These are phyloP conservation scores for Acanthamoeba royreba DNA, from an alignment of 208 protist genomes.

Conservation along the genomic window DNA sequence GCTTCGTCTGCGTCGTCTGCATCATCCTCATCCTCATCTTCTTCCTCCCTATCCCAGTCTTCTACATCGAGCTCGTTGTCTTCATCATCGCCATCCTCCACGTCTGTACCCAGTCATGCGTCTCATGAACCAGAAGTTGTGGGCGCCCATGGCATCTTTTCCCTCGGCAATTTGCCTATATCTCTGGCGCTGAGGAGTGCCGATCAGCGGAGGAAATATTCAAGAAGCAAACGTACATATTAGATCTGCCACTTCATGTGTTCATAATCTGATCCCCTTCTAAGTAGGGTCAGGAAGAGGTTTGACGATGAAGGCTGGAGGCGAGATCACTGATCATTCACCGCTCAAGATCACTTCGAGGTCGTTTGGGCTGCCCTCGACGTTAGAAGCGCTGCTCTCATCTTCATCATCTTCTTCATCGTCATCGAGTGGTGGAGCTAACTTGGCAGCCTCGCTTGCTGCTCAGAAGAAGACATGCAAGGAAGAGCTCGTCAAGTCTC, in stretches of 20 bases:
- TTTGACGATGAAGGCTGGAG: background rate
- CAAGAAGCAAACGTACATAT: background rate
- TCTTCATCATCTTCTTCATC: background rate
- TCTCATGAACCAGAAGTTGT: background rate
- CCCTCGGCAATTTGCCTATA: background rate
- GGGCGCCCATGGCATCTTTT: background rate
- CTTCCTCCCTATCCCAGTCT: background rate
- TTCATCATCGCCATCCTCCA: background rate
- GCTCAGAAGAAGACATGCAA: conserved; percentile 34
- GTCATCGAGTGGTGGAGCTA: background rate
- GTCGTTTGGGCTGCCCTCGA: background rate
- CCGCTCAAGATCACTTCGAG: background rate
- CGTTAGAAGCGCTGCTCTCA: background rate
- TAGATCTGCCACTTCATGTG: background rate
- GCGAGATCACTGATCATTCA: background rate
- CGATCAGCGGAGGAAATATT: background rate
- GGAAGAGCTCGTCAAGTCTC: background rate
- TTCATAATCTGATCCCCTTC: background rate
- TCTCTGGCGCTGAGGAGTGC: background rate
- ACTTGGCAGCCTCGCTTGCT: background rate
- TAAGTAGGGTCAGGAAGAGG: background rate
- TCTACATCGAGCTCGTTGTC: background rate
- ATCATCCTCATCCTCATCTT: background rate
- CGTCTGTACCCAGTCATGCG: background rate
- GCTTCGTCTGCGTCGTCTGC: background rate